Conservation (phyloP, 768 basidiomycete genomes). For the Pisolithus albus region DNA sequence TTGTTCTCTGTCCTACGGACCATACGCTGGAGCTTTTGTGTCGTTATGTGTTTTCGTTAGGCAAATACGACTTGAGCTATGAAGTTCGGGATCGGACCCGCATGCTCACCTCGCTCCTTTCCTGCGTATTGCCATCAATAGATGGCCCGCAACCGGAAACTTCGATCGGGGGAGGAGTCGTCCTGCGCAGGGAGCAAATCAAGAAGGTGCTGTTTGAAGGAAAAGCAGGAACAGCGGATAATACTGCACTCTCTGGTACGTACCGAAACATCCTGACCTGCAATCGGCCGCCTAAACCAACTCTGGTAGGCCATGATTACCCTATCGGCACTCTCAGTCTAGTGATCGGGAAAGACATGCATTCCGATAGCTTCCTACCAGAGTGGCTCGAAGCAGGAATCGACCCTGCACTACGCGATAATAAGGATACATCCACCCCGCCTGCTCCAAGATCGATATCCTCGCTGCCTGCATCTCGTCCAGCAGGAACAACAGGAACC, state of each 20-base stretch:
- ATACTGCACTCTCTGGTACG: conserved; percentile 32
- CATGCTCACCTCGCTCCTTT: conserved; percentile 65
- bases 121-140: conserved; percentile 41
- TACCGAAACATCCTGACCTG: neutral
- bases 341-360: conserved; percentile 49
- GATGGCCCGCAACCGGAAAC: conserved; percentile 36
- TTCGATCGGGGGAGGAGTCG: conserved; percentile 51
- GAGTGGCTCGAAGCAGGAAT: conserved; percentile 89
- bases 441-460: conserved; percentile 36
- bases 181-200: conserved; percentile 79
- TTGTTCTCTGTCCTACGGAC: conserved; percentile 58
- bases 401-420: conserved; percentile 68
- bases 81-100: conserved; percentile 89
- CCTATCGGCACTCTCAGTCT: conserved; percentile 62
- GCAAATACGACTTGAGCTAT: conserved; percentile 82
- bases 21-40: conserved; percentile 46
- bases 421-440: conserved; percentile 36
- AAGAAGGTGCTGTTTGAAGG: conserved; percentile 73
- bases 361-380: conserved; percentile 44
- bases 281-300: conserved; percentile 1
- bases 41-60: conserved; percentile 74
- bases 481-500: conserved; percentile 24
- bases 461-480: conserved; percentile 25
- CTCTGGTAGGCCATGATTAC: conserved; percentile 30
- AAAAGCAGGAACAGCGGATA: conserved; percentile 45